Base-by-base conservation (phyloP, 2,329 filamentous ascomycete genomes). In the Truncatella angustata region DNA sequence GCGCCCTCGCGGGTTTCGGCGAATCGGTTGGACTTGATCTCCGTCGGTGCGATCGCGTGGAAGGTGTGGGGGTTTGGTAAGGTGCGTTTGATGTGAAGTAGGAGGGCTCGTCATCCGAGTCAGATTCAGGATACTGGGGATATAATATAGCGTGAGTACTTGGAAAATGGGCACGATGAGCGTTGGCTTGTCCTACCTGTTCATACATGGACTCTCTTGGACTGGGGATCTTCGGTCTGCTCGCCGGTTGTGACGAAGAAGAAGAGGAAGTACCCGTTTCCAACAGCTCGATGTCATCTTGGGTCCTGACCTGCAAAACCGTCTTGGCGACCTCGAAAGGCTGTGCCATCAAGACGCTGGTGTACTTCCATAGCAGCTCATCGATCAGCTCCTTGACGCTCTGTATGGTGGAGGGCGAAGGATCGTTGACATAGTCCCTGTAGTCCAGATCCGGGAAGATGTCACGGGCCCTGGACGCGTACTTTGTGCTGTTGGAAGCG, bases 321-420 rank as follows among this genome's bases (percentile, higher is more conserved):
- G 87, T 94, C 79, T 97, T 97, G 65, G 93, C 91, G 53, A 97
- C 92, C 76, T 97, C 94, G 69, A 99, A 97, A 12, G 94, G 94
- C 72, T 99, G 94, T 50, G 91, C 88, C 67, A 96, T 86, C 64
- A 97, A 71, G 21, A 96, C 86, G 53, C 87, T 91, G 12, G 87
- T 88, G 73, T 99, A 99, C 67, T 94, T 93, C 86, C 92, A 95
- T 69, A 96, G 68, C 58, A 94, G 83, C 68, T 92, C 87, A 66
- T 97, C 91, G 44, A 96, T 66, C 55, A 96, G 74, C 56, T 87
- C 86, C 66, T 88, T 90, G 39, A 87, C 77, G 57, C 88, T 88
- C 60, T 90, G 87, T 10, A 91, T 79, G 24, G 85, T 80, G 1
- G 89, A 90, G 0, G 88, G 89, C 24, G 88, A 90, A 20, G 82